Conservation (phyloP, 2,329 filamentous ascomycete species). For the Didymella exigua region DNA sequence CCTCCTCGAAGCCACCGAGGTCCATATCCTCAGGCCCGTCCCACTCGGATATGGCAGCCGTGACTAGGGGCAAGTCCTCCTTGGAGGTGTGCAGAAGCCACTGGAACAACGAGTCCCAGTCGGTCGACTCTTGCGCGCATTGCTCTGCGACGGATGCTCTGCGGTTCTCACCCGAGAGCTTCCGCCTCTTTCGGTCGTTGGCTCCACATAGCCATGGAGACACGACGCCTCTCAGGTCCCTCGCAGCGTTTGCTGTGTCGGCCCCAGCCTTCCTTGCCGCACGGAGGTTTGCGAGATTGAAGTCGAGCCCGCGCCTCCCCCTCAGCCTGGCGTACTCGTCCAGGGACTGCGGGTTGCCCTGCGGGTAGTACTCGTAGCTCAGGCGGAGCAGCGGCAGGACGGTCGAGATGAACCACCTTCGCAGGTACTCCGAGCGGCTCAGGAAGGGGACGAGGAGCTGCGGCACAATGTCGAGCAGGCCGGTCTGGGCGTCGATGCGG, state of each 20-base stretch:
- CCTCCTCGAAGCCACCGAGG: constrained; percentile 63
- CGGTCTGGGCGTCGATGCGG: constrained; percentile 72
- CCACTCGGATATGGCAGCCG: constrained; percentile 71
- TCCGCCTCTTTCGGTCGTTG: constrained; percentile 61
- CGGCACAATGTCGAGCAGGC: constrained; percentile 71
- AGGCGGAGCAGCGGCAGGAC: constrained; percentile 72
- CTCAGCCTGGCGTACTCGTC: constrained; percentile 67
- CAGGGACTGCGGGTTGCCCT: constrained; percentile 60
- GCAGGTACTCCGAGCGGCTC: constrained; percentile 63
- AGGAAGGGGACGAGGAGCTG: constrained; percentile 73
- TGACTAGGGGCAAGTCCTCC: constrained; percentile 66
- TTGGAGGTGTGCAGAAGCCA: constrained; percentile 69
- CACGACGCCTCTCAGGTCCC: constrained; percentile 71
- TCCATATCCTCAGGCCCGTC: constrained; percentile 74
- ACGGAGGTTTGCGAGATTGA: constrained; percentile 57
- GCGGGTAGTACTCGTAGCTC: constrained; percentile 71
- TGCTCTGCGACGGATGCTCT: constrained; percentile 46
- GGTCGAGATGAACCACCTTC: constrained; percentile 71
- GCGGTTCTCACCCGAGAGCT: constrained; percentile 45
- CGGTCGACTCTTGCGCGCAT: constrained; percentile 44
- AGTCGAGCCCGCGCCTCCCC: constrained; percentile 63
- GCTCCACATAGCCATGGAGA: constrained; percentile 76
- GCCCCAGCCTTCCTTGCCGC: constrained; percentile 12
- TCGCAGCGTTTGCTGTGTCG: constrained; percentile 54
- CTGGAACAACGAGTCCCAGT: constrained; percentile 71